phyloP scores from a whole-genome alignment of 768 basidiomycete species.

The Filobasidium floriforme region DNA sequence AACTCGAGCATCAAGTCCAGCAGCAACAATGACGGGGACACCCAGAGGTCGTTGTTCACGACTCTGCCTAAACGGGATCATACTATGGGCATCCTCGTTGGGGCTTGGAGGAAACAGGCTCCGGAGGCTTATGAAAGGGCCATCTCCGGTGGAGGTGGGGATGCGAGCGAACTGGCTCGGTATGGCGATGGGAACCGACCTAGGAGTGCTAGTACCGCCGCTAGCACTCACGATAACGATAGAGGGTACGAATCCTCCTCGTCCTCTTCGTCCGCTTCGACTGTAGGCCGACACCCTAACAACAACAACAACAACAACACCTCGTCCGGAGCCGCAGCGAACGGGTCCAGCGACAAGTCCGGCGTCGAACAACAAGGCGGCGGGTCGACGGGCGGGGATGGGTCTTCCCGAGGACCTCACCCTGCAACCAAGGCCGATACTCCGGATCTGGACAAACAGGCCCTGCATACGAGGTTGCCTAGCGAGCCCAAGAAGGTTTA shows the following conservation, averaged over 20 bases:
- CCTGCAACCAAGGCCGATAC: constrained; percentile 24
- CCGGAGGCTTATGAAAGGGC: constrained; percentile 23
- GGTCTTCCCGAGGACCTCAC: constrained; percentile 3
- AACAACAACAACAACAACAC: too few species aligned
- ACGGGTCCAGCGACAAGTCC: not conserved
- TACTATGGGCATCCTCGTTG: constrained; percentile 24
- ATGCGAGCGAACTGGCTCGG: constrained; percentile 7
- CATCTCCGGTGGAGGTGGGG: constrained; percentile 4
- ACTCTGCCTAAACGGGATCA: constrained; percentile 27
- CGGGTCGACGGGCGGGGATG: not conserved
- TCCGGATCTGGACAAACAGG: constrained; percentile 21
- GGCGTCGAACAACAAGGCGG: not conserved
- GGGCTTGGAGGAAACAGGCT: constrained; percentile 17
- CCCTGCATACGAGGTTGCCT: constrained; percentile 23
- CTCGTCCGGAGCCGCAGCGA: not conserved
- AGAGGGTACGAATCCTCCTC: not conserved
- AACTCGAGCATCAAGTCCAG: not conserved
- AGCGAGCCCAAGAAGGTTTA: constrained; percentile 29
- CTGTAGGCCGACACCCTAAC: not conserved
- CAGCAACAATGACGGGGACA: not conserved
- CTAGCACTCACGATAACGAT: not conserved
- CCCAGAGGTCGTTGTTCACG: constrained; percentile 19
- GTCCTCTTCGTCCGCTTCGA: not conserved
- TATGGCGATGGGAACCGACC: not conserved
- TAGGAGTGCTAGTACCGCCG: not conserved